phyloP scores from a whole-genome alignment of 2,329 filamentous ascomycete species.

The Colletotrichum destructivum region DNA sequence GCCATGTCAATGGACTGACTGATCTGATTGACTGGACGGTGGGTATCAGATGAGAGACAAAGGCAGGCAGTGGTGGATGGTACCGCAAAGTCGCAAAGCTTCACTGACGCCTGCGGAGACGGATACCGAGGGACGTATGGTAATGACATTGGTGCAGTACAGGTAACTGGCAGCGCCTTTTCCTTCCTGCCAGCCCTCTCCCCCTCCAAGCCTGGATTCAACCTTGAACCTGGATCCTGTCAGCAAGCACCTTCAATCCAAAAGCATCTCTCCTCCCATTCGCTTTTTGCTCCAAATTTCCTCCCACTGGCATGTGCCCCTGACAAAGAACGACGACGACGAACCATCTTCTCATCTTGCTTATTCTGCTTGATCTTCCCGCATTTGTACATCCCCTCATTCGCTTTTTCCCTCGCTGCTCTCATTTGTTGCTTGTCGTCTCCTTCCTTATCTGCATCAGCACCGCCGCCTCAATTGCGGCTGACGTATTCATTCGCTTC shows the following conservation, averaged over 20 bases:
- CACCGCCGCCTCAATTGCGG: conserved; percentile 20
- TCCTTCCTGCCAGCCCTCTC: conserved; percentile 10
- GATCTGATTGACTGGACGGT: neutral
- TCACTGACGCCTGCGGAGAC: conserved; percentile 36
- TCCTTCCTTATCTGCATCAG: conserved; percentile 13
- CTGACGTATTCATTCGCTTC: conserved; percentile 41
- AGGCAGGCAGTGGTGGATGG: conserved; percentile 1
- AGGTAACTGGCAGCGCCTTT: conserved; percentile 21
- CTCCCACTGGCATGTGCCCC: conserved; percentile 42
- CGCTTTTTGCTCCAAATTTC: conserved; percentile 26
- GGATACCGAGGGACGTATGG: conserved; percentile 26
- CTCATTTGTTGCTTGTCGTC: conserved; percentile 25
- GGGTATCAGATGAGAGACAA: conserved; percentile 4
- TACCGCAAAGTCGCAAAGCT: conserved; percentile 26
- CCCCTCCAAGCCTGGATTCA: conserved; percentile 29
- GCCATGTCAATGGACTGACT: conserved; percentile 17
- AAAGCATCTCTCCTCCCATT: conserved; percentile 22
- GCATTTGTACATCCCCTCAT: conserved; percentile 16
- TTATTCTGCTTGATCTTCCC: conserved; percentile 23
- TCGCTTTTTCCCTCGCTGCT: conserved; percentile 11
- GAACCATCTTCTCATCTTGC: conserved; percentile 18
- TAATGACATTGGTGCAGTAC: conserved; percentile 11
- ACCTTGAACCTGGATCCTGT: conserved; percentile 37
- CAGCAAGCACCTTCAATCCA: conserved; percentile 26
- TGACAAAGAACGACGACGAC: conserved; percentile 35